phyloP scores from a whole-genome alignment of 192 early-diverging fungal species.

The Podochytrium sp. region DNA sequence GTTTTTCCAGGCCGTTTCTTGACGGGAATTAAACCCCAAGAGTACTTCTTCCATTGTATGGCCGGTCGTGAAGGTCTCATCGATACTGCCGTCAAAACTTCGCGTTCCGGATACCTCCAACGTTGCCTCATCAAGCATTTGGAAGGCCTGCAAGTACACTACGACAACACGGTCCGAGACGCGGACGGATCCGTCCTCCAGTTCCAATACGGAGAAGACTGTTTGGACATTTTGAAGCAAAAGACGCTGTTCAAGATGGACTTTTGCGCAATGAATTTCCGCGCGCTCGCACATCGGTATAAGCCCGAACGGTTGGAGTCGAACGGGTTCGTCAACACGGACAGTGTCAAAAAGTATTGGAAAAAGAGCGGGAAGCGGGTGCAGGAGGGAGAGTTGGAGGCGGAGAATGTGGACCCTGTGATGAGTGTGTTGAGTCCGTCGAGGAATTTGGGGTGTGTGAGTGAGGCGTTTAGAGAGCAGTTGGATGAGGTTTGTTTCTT shows the following conservation, averaged over 20 bases:
- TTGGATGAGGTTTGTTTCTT: constrained; percentile 51
- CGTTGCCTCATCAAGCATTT: constrained; percentile 99
- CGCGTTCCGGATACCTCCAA: constrained; percentile 97
- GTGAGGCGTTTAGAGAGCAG: constrained; percentile 79
- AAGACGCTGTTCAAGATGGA: constrained; percentile 89
- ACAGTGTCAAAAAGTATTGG: constrained; percentile 72
- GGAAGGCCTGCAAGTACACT: constrained; percentile 92
- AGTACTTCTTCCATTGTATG: constrained; percentile 78
- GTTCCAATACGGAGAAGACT: constrained; percentile 99
- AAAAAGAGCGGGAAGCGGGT: constrained; percentile 78
- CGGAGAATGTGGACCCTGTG: constrained; percentile 56
- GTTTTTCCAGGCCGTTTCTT: constrained; percentile 95
- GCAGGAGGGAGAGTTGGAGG: constrained; percentile 14
- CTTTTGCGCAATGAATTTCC: constrained; percentile 91
- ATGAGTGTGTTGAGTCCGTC: constrained; percentile 81
- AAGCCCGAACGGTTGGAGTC: constrained; percentile 68
- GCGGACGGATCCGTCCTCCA: constrained; percentile 92
- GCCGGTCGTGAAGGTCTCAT: constrained; percentile 99
- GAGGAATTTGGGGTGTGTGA: constrained; percentile 84
- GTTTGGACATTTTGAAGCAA: constrained; percentile 92
- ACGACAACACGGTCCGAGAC: constrained; percentile 98
- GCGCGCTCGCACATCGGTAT: constrained; percentile 79
- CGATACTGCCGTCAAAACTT: constrained; percentile 99
- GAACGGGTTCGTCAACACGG: constrained; percentile 65
- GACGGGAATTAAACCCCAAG: constrained; percentile 96